phyloP scores from a whole-genome alignment of 768 basidiomycete genomes.

The Obba rivulosa region DNA sequence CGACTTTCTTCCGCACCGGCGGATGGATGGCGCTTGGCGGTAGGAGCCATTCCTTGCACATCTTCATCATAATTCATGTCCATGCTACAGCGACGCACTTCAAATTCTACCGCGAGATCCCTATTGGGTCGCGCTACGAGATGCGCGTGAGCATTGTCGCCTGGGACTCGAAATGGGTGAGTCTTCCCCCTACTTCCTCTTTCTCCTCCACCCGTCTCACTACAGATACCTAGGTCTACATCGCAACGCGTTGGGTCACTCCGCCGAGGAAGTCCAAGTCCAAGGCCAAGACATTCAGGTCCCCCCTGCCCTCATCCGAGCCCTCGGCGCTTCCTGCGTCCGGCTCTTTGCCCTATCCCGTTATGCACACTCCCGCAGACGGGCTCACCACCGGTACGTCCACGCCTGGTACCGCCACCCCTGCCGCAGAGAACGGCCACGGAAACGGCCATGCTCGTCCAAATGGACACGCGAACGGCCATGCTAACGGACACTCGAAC shows the following conservation, averaged over 20 bases:
- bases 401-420: neutral
- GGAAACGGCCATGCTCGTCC: neutral
- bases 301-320: neutral
- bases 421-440: conserved; percentile 1
- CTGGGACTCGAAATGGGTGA: conserved; percentile 81
- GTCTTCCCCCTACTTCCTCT: conserved; percentile 11
- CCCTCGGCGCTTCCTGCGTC: conserved; percentile 2
- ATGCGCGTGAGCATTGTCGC: conserved; percentile 48
- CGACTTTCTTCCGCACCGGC: conserved; percentile 50
- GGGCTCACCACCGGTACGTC: conserved; percentile 10
- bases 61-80: neutral
- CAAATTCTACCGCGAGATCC: conserved; percentile 66
- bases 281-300: conserved; percentile 1
- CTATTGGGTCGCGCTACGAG: conserved; percentile 57
- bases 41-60: conserved; percentile 7
- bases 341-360: conserved; percentile 18
- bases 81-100: conserved; percentile 53
- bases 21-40: conserved; percentile 58
- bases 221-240: conserved; percentile 43
- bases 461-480: neutral
- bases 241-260: conserved; percentile 60
- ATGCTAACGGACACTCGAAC: neutral
- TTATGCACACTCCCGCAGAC: conserved; percentile 31
- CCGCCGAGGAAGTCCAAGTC: conserved; percentile 32
- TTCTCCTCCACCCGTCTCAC: neutral